These are phyloP conservation scores for Peronosclerospora sorghi DNA, from an alignment of 352 stramenopile species.

Conservation along the genomic window DNA sequence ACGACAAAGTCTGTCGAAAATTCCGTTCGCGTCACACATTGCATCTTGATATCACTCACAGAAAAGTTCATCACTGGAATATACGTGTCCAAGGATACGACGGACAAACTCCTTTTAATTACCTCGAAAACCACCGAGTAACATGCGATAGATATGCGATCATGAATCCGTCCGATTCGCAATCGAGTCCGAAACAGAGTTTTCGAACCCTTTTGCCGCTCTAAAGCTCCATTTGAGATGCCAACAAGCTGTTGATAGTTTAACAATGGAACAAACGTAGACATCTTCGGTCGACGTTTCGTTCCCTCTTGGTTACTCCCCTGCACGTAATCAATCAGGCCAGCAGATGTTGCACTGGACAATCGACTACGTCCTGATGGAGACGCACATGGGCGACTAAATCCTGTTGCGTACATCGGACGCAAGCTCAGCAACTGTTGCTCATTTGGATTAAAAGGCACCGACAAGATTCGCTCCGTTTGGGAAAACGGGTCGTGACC, in stretches of 20 bases:
- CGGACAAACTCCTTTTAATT: conserved; percentile 81
- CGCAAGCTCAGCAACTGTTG: conserved; percentile 37
- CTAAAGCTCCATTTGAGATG: conserved; percentile 32
- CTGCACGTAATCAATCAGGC: conserved; percentile 20
- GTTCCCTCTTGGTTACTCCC: conserved; percentile 23
- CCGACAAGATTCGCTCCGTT: conserved; percentile 49
- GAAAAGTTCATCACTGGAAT: conserved; percentile 87
- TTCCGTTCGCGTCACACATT: conserved; percentile 57
- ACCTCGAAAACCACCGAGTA: conserved; percentile 82
- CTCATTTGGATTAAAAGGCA: conserved; percentile 54
- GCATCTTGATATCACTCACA: conserved; percentile 73
- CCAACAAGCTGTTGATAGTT: conserved; percentile 67
- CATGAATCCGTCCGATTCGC: conserved; percentile 61
- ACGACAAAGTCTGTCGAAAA: conserved; percentile 50
- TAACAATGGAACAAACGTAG: conserved; percentile 43
- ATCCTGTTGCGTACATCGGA: conserved; percentile 57
- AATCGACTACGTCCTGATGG: conserved; percentile 53
- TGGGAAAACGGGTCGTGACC: conserved; percentile 19
- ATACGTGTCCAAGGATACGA: conserved; percentile 82
- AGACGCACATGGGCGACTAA: conserved; percentile 37
- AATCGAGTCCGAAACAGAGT: conserved; percentile 56
- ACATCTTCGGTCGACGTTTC: conserved; percentile 31
- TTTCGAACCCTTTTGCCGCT: conserved; percentile 27
- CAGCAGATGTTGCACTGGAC: conserved; percentile 57
- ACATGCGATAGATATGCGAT: conserved; percentile 54